Evolutionary conservation across 2,329 filamentous ascomycete genomes (phyloP), one percentile per base, ranked within the genome.

Genomic region (Penicillium paneum): DNA sequence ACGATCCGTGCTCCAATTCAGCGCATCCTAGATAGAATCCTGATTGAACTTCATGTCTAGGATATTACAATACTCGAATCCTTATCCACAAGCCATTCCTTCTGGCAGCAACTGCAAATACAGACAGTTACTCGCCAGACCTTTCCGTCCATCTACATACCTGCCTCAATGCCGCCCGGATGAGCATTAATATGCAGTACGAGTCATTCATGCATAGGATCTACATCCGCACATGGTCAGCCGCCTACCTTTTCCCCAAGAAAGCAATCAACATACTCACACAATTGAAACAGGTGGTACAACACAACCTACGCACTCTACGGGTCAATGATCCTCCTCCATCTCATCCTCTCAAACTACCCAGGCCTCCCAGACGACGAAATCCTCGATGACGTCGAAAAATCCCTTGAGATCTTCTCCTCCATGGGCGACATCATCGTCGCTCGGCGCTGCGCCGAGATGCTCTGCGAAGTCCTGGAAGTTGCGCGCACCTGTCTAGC

Each of bases 261-360:
- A 8, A 8, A 8, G 8, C 28, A 28, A 28, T 10, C 8, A 28
- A 28, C 28, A 28, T 8, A 28, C 28, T 8, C 28, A 8, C 28
- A 8, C 8, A 3, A 24, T 24, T 24, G 21, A 24, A 24, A 28
- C 15, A 63, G 63, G 63, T 71, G 69, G 68, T 70, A 71, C 42
- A 69, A 67, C 31, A 67, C 67, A 36, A 70, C 69, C 15, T 71
- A 70, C 48, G 63, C 67, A 8, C 56, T 71, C n/a, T 69, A 71
- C 50, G 67, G 66, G 6, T 63, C 61, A 49, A 71, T 70, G 66
- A 70, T 71, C 28, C 57, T 71, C 21, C 64, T 71, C 8, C 62
- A 70, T 41, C 54, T 66, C n/a, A 46, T 70, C 8, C 58, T 70
- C 35, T 61, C 60, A 5, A 55, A 60, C 24, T 56, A 61, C 29